These are phyloP conservation scores for Exophiala dermatitidis DNA, from an alignment of 2,329 filamentous ascomycete genomes.

Conservation along the genomic window DNA sequence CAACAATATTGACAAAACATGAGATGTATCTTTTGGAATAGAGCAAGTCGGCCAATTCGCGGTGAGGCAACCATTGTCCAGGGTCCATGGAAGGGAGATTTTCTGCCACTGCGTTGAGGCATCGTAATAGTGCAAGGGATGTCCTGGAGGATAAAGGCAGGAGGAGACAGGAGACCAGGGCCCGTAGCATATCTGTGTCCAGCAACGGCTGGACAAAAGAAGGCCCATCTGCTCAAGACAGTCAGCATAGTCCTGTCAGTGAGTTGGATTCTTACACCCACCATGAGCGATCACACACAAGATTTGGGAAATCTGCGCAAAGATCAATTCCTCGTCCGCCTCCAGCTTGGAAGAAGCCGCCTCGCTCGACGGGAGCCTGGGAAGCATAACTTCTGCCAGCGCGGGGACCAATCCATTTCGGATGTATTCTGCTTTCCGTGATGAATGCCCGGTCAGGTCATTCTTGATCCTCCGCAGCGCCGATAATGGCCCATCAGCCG, in stretches of 20 bases:
- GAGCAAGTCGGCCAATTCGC: slow-evolving; percentile 54
- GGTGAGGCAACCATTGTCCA: slow-evolving; percentile 43
- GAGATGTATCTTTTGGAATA: slow-evolving; percentile 57
- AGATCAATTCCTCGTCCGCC: slow-evolving; percentile 59
- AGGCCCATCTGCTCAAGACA: slow-evolving; percentile 57
- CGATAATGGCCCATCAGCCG: neutral
- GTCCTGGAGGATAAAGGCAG: slow-evolving; percentile 57
- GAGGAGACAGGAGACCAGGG: slow-evolving; percentile 61
- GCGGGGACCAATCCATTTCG: slow-evolving; percentile 56
- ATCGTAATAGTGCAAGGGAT: slow-evolving; percentile 64
- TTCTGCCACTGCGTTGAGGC: slow-evolving; percentile 64
- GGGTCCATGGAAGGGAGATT: slow-evolving; percentile 53
- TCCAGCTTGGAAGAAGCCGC: slow-evolving; percentile 30
- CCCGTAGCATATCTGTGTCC: slow-evolving; percentile 62
- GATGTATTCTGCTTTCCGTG: slow-evolving; percentile 77
- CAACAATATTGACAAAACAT: slow-evolving; percentile 59
- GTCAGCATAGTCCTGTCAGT: slow-evolving; percentile 29
- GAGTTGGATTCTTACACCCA: slow-evolving; percentile 38
- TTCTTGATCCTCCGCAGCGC: slow-evolving; percentile 72
- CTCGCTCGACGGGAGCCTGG: slow-evolving; percentile 26
- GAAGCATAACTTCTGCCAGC: slow-evolving; percentile 44
- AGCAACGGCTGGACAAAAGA: slow-evolving; percentile 69
- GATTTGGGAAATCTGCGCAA: slow-evolving; percentile 76
- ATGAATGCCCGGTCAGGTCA: slow-evolving; percentile 77
- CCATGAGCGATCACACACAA: slow-evolving; percentile 78